Base-by-base conservation (phyloP, 176 grass and related monocot genomes). In the Zea luxurians region DNA sequence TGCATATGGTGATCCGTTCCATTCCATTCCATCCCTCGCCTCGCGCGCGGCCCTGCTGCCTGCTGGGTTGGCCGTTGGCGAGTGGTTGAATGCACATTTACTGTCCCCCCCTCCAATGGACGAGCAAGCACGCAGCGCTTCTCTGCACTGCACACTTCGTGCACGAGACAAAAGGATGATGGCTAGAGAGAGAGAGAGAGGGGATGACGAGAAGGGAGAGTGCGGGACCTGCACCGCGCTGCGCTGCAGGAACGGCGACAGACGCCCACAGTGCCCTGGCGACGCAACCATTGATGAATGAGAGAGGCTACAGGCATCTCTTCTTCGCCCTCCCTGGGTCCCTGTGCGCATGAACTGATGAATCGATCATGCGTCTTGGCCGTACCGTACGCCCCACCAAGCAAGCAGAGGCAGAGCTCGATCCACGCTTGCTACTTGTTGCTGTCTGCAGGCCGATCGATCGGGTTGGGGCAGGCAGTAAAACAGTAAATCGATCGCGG, bases 11-110 rank as follows among this genome's bases (percentile, higher is more conserved):
- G 85, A 78, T 27, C 8, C 27, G 27, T 27, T 27, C 27, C 27
- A 27, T 27, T 27, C 27, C 27, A 27, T 27, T 27, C 27, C 1
- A 27, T 27, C 27, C 27, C 27, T 27, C 27, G 27, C 27, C 27
- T 27, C 27, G 18, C 20, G 59, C 71, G 18, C 18, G 55, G 54
- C 42, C 61, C 68, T 67, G 68, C 63, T 58, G 4, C 54, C 54
- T 58, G 55, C 18, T 21, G 55, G 70, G 70, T 79, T 84, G 81
- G 86, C 64, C 64, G 70, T 79, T 84, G 81, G 86, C 64, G 54
- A 62, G 71, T 57, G 57, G 86, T 84, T 88, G 64, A 80, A 84
- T 80, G 77, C 77, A 13, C 81, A 88, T 88, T 88, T 84, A 88
- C 83, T 88, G 75, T 61, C 53, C 75, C 67, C 62, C 61, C 48